Evolutionary conservation across 805 yeast species (phyloP).

Genomic region (Saccharomycopsis babjevae): DNA sequence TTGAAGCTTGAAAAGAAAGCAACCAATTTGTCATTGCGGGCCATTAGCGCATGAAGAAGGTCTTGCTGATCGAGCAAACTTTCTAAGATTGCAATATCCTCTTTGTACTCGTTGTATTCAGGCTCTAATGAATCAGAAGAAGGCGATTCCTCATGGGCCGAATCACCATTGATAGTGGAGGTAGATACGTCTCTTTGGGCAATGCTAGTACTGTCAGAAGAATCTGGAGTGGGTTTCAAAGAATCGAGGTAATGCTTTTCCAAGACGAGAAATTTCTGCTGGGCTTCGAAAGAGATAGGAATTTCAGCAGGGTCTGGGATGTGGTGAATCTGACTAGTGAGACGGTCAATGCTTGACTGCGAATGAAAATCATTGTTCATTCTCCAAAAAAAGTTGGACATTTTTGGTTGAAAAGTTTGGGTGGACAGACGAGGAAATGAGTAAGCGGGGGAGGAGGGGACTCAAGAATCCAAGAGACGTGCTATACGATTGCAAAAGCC

Average conservation of each 20-base stretch:
- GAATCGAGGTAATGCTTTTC: background rate
- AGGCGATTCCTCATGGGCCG: too few species aligned
- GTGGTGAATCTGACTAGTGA: background rate
- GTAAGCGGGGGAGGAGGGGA: too few species aligned
- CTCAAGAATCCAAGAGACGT: too few species aligned
- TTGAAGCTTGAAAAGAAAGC: conserved; percentile 76
- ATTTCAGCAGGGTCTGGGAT: background rate
- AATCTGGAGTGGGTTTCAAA: background rate
- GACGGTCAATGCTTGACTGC: background rate
- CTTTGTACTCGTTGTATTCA: conserved; percentile 14
- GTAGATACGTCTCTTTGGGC: background rate
- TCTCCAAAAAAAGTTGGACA: background rate
- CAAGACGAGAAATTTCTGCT: background rate
- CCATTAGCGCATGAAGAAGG: conserved; percentile 58
- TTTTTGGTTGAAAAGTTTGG: background rate
- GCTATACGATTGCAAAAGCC: too few species aligned
- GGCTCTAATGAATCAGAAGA: background rate
- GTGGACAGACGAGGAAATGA: too few species aligned
- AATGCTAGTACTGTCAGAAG: background rate
- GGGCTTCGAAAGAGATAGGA: background rate
- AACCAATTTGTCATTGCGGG: conserved; percentile 63
- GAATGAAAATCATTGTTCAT: conserved; percentile 1
- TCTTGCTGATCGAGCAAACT: conserved; percentile 69
- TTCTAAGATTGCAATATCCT: conserved; percentile 29
- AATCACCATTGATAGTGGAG: too few species aligned